Evolutionary conservation across 2,329 filamentous ascomycete species (phyloP), one percentile per base, ranked within the genome.

Genomic region (Penicillium frequentans): DNA sequence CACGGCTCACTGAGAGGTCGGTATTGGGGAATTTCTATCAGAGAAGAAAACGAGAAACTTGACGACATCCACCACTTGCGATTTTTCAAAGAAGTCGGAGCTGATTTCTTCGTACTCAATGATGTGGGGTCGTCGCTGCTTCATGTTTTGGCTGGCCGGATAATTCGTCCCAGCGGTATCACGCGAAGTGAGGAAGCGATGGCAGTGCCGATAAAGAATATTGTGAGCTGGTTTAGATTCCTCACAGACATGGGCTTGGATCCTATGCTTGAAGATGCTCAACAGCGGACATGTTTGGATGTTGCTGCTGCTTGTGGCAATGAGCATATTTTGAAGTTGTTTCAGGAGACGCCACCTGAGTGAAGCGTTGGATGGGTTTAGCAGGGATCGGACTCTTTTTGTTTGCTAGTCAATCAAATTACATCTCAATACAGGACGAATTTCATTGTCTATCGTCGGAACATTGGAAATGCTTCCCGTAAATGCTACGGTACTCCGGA

Each of bases 11-110:
- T 39, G n/a, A 11, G 35, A 37, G 9, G n/a, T 8, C 0, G 0
- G 33, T 9, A 0, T 19, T 37, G 3, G 35, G 2, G 1, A 5
- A 4, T 0, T 37, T n/a, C 4, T 6, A 19, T 8, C 6, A 19
- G 2, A 19, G 9, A 39, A 39, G 35, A 0, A 7, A 1, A 39
- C 8, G 35, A 39, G 35, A 10, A 9, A 3, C n/a, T 19, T 4
- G 35, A 39, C 1, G 7, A 39, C 3, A 10, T 11, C 2, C n/a
- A 10, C 35, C n/a, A 19, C n/a, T 5, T 39, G 35, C 35, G 35
- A 19, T 19, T 19, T 39, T 19, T 39, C n/a, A 39, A 39, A n/a
- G 35, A 39, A 39, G 35, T n/a, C 1, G 35, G 35, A 10, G 35
- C 35, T 19, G n/a, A 39, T 19, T 19, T 39, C n/a, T 39, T 39